A percentile compares a stretch with the other conserved stretches of the same genome.
phyloP scores from a whole-genome alignment of 371 early-diverging fungal genomes.

The Smittium culicis region DNA sequence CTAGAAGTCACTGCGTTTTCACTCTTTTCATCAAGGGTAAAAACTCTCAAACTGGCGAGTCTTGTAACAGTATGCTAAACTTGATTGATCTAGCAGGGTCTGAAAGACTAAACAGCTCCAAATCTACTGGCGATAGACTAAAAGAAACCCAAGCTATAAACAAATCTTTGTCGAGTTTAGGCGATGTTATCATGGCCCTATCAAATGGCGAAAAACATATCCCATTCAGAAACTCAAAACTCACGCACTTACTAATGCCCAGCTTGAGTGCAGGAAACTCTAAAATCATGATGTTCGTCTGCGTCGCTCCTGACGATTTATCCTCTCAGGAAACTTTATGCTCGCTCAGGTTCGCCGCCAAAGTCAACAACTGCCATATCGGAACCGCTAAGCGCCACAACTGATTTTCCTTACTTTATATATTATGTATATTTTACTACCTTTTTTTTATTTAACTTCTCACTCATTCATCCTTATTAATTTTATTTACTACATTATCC shows the following conservation, averaged over 20 bases:
- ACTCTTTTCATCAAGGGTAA: slow-evolving; percentile 60
- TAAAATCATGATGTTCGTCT: slow-evolving; percentile 98
- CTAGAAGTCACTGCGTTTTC: slow-evolving; percentile 90
- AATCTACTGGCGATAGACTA: slow-evolving; percentile 80
- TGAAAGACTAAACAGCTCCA: slow-evolving; percentile 76
- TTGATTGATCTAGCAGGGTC: slow-evolving; percentile 97
- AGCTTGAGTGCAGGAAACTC: slow-evolving; percentile 77
- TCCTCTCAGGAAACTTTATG: slow-evolving; percentile 79
- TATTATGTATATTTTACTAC: not conserved
- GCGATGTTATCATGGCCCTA: slow-evolving; percentile 89
- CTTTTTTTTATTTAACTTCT: not conserved
- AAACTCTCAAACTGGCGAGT: slow-evolving; percentile 57
- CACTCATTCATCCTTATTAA: slow-evolving; percentile 1
- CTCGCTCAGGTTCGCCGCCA: slow-evolving; percentile 91
- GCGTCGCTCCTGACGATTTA: slow-evolving; percentile 63
- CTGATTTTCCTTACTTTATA: slow-evolving; percentile 6
- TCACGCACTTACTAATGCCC: slow-evolving; percentile 87
- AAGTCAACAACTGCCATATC: slow-evolving; percentile 69
- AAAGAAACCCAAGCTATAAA: slow-evolving; percentile 97
- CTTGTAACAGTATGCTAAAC: slow-evolving; percentile 60
- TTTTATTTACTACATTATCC: not conserved
- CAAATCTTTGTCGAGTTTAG: slow-evolving; percentile 79
- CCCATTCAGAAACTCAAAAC: slow-evolving; percentile 94
- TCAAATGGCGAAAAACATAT: slow-evolving; percentile 74
- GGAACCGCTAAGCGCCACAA: slow-evolving; percentile 54